A percentile compares a stretch with the other conserved stretches of the same genome.
Evolutionary conservation across 371 early-diverging fungal species (phyloP).

Genomic region (Mortierella sp.): DNA sequence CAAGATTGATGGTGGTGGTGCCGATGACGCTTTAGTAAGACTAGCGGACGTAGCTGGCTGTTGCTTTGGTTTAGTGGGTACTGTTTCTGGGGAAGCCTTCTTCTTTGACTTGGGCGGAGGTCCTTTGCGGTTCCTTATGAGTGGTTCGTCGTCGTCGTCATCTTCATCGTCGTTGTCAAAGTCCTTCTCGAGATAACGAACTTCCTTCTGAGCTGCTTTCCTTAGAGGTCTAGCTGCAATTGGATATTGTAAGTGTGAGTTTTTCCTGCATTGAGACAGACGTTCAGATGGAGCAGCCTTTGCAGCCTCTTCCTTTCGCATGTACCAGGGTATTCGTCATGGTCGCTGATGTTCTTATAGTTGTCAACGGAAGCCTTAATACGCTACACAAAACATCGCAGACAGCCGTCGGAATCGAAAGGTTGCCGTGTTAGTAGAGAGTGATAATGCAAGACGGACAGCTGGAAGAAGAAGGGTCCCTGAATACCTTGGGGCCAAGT

Average conservation of each 20-base stretch:
- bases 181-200: not conserved
- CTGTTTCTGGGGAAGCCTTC: conserved; percentile 6
- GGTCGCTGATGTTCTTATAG: no score
- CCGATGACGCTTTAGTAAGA: no score
- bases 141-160: conserved; percentile 11
- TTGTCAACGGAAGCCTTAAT: no score
- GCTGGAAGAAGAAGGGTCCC: not conserved
- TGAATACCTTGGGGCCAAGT: conserved; percentile 12
- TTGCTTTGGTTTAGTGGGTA: not conserved
- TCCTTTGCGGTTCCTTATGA: conserved; percentile 9
- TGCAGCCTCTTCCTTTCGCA: no score
- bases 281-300: no score
- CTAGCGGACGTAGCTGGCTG: not conserved
- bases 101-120: conserved; percentile 21
- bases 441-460: no score
- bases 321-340: no score
- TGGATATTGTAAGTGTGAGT: no score
- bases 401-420: no score
- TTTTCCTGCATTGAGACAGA: no score
- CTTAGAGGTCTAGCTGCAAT: not conserved
- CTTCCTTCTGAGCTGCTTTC: conserved; percentile 1
- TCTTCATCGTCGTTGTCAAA: not conserved
- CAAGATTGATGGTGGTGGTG: conserved; percentile 3
- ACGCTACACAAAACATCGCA: no score
- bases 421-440: no score